Percentiles rank a stretch among this genome's conserved stretches.
Conservation (phyloP, 2,329 filamentous ascomycete species). For the Neocucurbitaria cava region DNA sequence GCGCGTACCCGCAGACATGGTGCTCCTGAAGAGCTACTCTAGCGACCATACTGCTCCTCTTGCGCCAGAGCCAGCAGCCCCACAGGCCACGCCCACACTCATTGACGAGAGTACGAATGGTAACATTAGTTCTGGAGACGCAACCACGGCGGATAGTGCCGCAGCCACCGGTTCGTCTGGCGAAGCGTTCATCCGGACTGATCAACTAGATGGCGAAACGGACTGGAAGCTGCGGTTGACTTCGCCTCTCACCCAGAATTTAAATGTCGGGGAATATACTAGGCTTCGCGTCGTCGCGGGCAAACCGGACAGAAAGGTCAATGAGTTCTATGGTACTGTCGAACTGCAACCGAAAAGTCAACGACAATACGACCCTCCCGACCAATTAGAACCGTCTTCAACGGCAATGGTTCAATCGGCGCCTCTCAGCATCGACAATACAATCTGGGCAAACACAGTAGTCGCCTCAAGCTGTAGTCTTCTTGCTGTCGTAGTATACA, state of each 20-base stretch:
- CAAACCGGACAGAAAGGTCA: slow-evolving; percentile 91
- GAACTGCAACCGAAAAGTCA: slow-evolving; percentile 68
- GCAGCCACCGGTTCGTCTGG: slow-evolving; percentile 60
- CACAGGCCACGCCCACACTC: slow-evolving; percentile 18
- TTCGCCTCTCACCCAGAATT: slow-evolving; percentile 81
- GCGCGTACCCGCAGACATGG: slow-evolving; percentile 90
- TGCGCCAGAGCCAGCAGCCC: slow-evolving; percentile 2
- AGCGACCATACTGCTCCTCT: slow-evolving; percentile 23
- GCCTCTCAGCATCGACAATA: slow-evolving; percentile 91
- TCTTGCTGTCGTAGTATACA: slow-evolving; percentile 90
- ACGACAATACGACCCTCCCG: slow-evolving; percentile 56
- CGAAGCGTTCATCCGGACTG: slow-evolving; percentile 96
- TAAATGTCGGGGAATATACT: slow-evolving; percentile 74
- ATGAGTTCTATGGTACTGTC: slow-evolving; percentile 91
- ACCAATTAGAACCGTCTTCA: slow-evolving; percentile 27
- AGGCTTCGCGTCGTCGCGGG: slow-evolving; percentile 76
- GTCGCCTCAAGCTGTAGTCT: slow-evolving; percentile 91
- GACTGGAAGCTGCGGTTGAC: slow-evolving; percentile 97
- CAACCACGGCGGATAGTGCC: slow-evolving; percentile 21
- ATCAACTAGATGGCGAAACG: slow-evolving; percentile 96
- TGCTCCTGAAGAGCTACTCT: slow-evolving; percentile 83
- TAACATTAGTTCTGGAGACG: slow-evolving; percentile 16
- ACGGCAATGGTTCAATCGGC: slow-evolving; percentile 60
- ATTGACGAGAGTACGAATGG: slow-evolving; percentile 22
- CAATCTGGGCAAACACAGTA: slow-evolving; percentile 97